These are phyloP conservation scores for Pseudogymnoascus sp. DNA, from an alignment of 2,329 filamentous ascomycete species.

Conservation along the genomic window DNA sequence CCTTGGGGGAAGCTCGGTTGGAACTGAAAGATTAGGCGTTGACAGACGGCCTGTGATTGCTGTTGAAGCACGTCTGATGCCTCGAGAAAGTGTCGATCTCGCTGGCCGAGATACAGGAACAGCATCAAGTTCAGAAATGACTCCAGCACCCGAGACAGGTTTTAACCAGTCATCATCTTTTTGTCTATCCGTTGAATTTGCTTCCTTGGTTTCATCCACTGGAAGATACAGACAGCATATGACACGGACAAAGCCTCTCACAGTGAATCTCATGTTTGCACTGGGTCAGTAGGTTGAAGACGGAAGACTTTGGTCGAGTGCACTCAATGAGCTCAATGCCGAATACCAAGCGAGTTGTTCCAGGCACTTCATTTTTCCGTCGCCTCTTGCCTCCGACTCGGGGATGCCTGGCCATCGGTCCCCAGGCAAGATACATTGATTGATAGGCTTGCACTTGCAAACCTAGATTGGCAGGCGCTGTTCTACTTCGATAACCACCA, in stretches of 20 bases:
- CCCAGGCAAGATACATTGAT: background rate
- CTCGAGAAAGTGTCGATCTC: background rate
- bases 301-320: background rate
- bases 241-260: background rate
- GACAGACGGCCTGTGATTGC: background rate
- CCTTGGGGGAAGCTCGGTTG: background rate
- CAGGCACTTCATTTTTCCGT: background rate
- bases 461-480: background rate
- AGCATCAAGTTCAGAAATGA: background rate
- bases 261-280: background rate
- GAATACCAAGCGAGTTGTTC: background rate
- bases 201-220: background rate
- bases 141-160: background rate
- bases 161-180: background rate
- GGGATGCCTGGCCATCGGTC: too few species aligned
- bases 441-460: background rate
- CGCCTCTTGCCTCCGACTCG: background rate
- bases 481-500: background rate
- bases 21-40: background rate
- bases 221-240: background rate
- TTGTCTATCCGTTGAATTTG: background rate
- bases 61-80: background rate
- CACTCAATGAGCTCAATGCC: background rate
- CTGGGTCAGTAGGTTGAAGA: too few species aligned
- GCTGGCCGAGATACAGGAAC: background rate